Evolutionary conservation across 495 filamentous ascomycete genomes (phyloP).

Genomic region (Chlorociboria aeruginascens): DNA sequence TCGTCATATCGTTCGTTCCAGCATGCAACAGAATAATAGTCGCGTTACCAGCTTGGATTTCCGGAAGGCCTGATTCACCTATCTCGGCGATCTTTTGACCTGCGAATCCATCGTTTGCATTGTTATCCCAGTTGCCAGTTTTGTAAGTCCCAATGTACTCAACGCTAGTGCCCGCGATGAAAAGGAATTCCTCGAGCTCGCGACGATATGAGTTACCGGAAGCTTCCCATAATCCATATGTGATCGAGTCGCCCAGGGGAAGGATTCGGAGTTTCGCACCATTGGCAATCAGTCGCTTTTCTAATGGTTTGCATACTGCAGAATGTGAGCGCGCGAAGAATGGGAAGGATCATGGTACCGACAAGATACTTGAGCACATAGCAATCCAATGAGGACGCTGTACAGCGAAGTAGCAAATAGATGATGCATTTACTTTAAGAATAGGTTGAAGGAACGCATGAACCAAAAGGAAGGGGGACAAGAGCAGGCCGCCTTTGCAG

Average conservation of each 20-base stretch:
- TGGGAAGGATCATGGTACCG: too few relatives aligned
- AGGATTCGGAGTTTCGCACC: too few relatives aligned
- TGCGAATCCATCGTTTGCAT: conserved; percentile 9
- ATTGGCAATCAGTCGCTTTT: too few relatives aligned
- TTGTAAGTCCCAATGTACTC: conserved; percentile 18
- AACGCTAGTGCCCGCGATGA: conserved; percentile 17
- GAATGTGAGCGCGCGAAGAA: too few relatives aligned
- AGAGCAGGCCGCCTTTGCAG: too few relatives aligned
- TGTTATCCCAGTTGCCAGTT: conserved; percentile 1
- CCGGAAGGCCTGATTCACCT: conserved; percentile 16
- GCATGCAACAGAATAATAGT: conserved; percentile 21
- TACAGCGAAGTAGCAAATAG: too few relatives aligned
- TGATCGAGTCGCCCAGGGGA: conserved; percentile 35
- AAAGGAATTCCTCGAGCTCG: conserved; percentile 27
- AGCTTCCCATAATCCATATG: conserved; percentile 35
- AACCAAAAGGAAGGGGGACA: too few relatives aligned
- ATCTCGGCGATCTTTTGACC: conserved; percentile 19
- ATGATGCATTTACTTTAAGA: too few relatives aligned
- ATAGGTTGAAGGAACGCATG: too few relatives aligned
- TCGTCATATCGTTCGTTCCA: conserved; percentile 23
- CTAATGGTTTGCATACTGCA: too few relatives aligned
- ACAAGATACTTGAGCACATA: too few relatives aligned
- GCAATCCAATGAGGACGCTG: too few relatives aligned
- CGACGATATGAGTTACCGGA: conserved; percentile 44
- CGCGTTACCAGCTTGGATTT: conserved; percentile 18